Base-by-base conservation (phyloP, 148 eudicot genomes). In the Vaccinium darrowii region DNA sequence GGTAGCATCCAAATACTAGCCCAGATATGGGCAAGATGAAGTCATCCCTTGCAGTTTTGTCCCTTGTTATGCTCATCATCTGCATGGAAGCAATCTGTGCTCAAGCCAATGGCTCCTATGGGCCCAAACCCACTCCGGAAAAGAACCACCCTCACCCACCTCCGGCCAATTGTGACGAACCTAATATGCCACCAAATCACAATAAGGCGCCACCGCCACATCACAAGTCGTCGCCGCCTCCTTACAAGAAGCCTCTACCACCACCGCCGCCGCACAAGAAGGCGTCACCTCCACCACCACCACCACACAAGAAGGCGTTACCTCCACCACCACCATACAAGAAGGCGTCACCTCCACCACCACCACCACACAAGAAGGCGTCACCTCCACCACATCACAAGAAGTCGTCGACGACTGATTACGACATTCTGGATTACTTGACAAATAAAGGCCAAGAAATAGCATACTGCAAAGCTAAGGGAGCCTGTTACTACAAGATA, bases 361-460 rank as follows among this genome's bases (percentile, higher is more conserved):
- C 65, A 1, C 27, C 69, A 2, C n/a, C 62, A 5, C 8, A 58
- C 50, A 25, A 49, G 27, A 43, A 76, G 25, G 7, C 60, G 5
- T 7, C 62, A 57, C 60, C 69, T 0, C 72, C 51, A 18, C 16
- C 19, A 80, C 81, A 58, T 85, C 84, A 5, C 3, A 79, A 43
- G 0, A 43, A 43, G 47, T 43, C 47, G 7, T 43, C 47, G 47
- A 43, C 15, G 49, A 88, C 88, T 23, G 51, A 84, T 80, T 89
- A 88, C 58, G 56, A 4, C 0, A 57, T 50, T 51, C 2, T 84
- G 85, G 23, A 86, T n/a, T 33, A 86, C 43, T 0, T 81, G 50
- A 88, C 88, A 27, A 43, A 16, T 23, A 82, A 82, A 7, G 90
- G 87, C 12, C 86, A 86, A 49, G 88, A 91, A 86, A 67, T 83